Conservation (phyloP, 306 rosid genomes). For the Echinosophora koreensis region DNA sequence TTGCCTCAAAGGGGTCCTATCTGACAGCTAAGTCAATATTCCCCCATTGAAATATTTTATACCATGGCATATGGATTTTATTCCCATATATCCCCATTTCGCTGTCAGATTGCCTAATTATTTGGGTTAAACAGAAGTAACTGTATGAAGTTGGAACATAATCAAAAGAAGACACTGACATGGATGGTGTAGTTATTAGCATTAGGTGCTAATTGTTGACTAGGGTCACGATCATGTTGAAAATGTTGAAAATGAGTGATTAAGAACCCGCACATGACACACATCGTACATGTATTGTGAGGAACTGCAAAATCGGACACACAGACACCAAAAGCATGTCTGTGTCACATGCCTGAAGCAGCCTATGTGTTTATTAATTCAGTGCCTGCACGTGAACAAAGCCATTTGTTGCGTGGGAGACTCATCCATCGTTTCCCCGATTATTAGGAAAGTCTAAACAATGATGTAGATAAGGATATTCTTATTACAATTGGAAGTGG, state of each 20-base stretch:
- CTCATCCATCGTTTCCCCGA: neutral
- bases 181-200: neutral
- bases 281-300: conserved; percentile 49
- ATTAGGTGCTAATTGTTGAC: conserved; percentile 40
- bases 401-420: neutral
- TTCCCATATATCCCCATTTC: conserved; percentile 25
- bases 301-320: conserved; percentile 51
- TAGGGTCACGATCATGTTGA: conserved; percentile 45
- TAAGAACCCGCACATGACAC: conserved; percentile 51
- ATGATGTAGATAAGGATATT: conserved; percentile 7
- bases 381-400: conserved; percentile 50
- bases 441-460: conserved; percentile 40
- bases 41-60: neutral
- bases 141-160: conserved; percentile 22
- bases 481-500: neutral
- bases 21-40: conserved; percentile 49
- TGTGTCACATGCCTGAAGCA: conserved; percentile 54
- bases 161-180: conserved; percentile 37
- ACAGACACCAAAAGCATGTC: conserved; percentile 51
- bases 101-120: conserved; percentile 49
- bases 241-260: conserved; percentile 36
- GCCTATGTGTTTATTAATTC: conserved; percentile 36
- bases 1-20: conserved; percentile 39
- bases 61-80: conserved; percentile 24
- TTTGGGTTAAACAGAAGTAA: conserved; percentile 42